Base-by-base conservation (phyloP, 2,329 filamentous ascomycete species). In the Nemania sp. region DNA sequence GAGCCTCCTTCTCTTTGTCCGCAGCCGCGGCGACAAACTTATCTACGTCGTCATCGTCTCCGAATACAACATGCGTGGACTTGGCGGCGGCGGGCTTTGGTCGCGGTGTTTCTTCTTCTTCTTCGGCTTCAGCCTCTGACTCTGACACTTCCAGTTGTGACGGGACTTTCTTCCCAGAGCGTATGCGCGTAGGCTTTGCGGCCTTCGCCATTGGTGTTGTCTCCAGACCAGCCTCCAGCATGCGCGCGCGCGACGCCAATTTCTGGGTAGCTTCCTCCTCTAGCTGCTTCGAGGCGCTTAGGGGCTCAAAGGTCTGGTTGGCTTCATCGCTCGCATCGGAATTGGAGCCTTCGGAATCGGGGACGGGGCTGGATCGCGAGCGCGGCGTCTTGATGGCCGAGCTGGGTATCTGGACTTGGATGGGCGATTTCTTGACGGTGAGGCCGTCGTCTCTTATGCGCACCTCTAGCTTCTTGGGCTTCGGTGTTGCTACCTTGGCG, bases 31-130 rank as follows among this genome's bases (percentile, higher is more conserved):
- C 73, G 6, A 78, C 76, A 18, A 77, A 78, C 3, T 76, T 75
- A 24, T 78, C 74, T 64, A 79, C 72, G 49, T 79, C 77, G 7
- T 77, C 72, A 22, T 78, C 77, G 15, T 78, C 75, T 6, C 73
- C 76, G 32, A 79, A 79, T 5, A 77, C 75, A 15, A 78, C 69
- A 52, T 77, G 77, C 35, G 74, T 76, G 45, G 72, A 70, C 64
- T 77, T 77, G n/a, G 70, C 47, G 29, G 64, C 59, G n/a, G 70
- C 47, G 29, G 64, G 57, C 22, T 73, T 74, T 5, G 73, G 64
- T 45, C 41, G 55, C 5, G 68, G 65, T 24, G 67, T 71, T 18
- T 67, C 59, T 18, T 74, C 69, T 18, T 24, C 8, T 11, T 63
- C 61, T 18, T 74, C 69, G 22, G 29, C 8, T 11, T 63, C 61